phyloP scores from a whole-genome alignment of 352 stramenopile genomes.

The Phytophthora pinifolia region DNA sequence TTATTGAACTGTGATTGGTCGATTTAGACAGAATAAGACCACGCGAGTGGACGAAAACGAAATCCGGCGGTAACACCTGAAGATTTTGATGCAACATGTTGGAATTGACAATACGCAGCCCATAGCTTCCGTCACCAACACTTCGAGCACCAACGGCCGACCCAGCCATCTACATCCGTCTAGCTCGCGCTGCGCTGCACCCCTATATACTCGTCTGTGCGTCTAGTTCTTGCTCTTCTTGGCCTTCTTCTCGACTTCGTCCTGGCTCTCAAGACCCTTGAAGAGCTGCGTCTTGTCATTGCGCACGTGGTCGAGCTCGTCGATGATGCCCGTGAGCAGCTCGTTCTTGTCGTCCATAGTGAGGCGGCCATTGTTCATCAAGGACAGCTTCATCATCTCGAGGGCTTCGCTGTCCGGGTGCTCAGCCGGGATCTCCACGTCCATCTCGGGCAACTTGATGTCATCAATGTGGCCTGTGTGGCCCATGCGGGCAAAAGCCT shows the following conservation, averaged over 20 bases:
- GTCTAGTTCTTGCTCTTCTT: constrained; percentile 28
- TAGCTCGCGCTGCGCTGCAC: constrained; percentile 11
- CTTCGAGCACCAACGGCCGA: no score
- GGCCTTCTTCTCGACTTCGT: constrained; percentile 9
- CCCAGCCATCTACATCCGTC: neutral
- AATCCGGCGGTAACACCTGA: no score
- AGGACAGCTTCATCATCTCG: constrained; percentile 89
- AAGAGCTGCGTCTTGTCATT: constrained; percentile 88
- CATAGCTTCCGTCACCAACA: neutral
- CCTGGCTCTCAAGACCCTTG: constrained; percentile 60
- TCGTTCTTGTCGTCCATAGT: constrained; percentile 90
- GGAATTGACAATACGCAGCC: constrained; percentile 21
- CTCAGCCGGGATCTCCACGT: constrained; percentile 58
- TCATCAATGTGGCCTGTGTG: constrained; percentile 69
- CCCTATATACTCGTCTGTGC: constrained; percentile 19
- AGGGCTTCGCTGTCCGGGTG: constrained; percentile 80
- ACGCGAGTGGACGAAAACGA: constrained; percentile 17
- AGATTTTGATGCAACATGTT: no score
- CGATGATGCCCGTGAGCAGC: constrained; percentile 76
- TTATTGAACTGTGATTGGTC: constrained; percentile 16
- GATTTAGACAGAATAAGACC: neutral
- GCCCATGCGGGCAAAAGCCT: constrained; percentile 75
- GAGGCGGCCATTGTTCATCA: constrained; percentile 89
- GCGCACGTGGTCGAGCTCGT: constrained; percentile 80
- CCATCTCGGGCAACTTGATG: constrained; percentile 74